Evolutionary conservation across 2,329 filamentous ascomycete species (phyloP).

Genomic region (Exophiala sp.): DNA sequence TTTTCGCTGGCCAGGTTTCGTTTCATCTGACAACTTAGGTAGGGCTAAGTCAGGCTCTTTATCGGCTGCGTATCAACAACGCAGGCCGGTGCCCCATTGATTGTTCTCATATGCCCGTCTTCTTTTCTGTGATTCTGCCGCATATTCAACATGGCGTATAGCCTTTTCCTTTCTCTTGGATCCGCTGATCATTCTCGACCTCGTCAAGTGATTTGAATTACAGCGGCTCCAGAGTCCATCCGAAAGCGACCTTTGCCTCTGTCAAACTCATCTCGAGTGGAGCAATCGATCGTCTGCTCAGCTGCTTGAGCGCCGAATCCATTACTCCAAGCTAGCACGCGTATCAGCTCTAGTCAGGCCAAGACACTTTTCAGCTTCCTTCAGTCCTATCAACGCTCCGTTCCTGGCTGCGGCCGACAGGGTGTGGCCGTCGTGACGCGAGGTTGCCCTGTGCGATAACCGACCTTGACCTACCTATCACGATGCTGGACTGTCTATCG

Average conservation of each 20-base stretch:
- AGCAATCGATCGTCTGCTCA: slow-evolving; percentile 1
- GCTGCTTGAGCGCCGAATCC: slow-evolving; percentile 7
- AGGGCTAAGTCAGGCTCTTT: neutral
- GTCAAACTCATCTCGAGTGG: slow-evolving; percentile 10
- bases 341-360: slow-evolving; percentile 9
- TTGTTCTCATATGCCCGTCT: no score
- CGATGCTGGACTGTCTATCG: neutral
- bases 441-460: slow-evolving; percentile 27
- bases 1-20: neutral
- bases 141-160: no score
- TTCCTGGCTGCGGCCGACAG: slow-evolving; percentile 6
- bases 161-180: no score
- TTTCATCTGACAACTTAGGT: neutral
- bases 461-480: slow-evolving; percentile 20
- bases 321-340: slow-evolving; percentile 9
- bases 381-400: slow-evolving; percentile 6
- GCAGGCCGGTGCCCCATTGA: no score
- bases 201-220: neutral
- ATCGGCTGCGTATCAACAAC: no score
- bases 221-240: slow-evolving; percentile 7
- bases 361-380: slow-evolving; percentile 11
- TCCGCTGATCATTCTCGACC: slow-evolving; percentile 4
- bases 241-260: neutral
- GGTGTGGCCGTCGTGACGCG: slow-evolving; percentile 18
- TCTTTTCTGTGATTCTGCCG: no score